Conservation (phyloP, 2,329 filamentous ascomycete species). For the Myriosclerotinia duriaeana region DNA sequence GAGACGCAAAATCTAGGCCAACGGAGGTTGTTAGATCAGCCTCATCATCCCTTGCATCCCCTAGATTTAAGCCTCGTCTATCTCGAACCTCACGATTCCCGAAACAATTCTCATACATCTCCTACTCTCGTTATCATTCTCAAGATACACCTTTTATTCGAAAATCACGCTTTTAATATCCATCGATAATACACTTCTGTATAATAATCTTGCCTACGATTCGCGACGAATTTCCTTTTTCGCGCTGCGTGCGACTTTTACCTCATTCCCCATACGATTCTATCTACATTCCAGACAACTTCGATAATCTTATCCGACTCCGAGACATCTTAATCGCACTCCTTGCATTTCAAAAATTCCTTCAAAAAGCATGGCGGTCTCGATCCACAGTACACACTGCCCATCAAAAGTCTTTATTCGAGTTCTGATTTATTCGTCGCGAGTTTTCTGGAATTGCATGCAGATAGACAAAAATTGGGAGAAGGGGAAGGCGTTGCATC, state of each 20-base stretch:
- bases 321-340: slow-evolving; percentile 20
- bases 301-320: slow-evolving; percentile 10
- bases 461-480: slow-evolving; percentile 20
- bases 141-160: slow-evolving; percentile 10
- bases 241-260: slow-evolving; percentile 23
- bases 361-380: slow-evolving; percentile 28
- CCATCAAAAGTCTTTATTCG: slow-evolving; percentile 15
- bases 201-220: slow-evolving; percentile 25
- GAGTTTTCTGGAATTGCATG: slow-evolving; percentile 19
- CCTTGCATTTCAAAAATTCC: slow-evolving; percentile 22
- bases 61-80: slow-evolving; percentile 10
- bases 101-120: slow-evolving; percentile 6
- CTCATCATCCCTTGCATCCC: slow-evolving; percentile 9
- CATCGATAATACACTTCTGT: slow-evolving; percentile 20
- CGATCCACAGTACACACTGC: slow-evolving; percentile 34
- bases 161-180: slow-evolving; percentile 25
- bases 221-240: slow-evolving; percentile 26
- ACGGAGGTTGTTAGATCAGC: neutral
- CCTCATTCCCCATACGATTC: slow-evolving; percentile 17
- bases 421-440: slow-evolving; percentile 17
- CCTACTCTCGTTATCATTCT: slow-evolving; percentile 10
- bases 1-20: slow-evolving; percentile 11
- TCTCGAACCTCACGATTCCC: slow-evolving; percentile 24
- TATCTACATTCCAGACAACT: slow-evolving; percentile 24
- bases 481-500: slow-evolving; percentile 34